Base-by-base conservation (phyloP, 257 asterid species). In the Solanum megistacrolobum region DNA sequence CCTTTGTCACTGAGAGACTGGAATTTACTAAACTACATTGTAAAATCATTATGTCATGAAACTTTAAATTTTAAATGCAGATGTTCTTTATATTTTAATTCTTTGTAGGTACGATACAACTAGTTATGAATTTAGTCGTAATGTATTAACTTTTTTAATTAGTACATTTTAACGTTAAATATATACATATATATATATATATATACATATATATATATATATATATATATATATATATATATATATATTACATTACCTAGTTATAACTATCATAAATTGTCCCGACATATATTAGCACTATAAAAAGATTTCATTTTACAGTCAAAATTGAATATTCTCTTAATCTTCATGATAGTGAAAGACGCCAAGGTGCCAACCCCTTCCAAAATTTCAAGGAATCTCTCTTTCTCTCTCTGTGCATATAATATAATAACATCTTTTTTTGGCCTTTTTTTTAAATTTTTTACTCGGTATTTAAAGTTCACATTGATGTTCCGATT, bases 401-500 rank as follows among this genome's bases (percentile, higher is more conserved):
- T 55, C 9, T 52, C 23, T 73, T 1, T 69, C 5, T 31, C 23
- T 73, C 29, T 29, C 5, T 31, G 0, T 14, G 3, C 5, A 20
- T 58, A 21, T 60, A 60, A 58, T 66, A 4, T 43, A 43, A 43
- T 43, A 43, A 43, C 52, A 12, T 43, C 4, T 41, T 12, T 43
- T 43, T 43, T 41, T 39, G 3, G 36, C 36, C 8, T 36, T 34
- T 34, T 34, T 8, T 41, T 41, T 10, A 11, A 11, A 39, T 39
- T 41, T 41, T 41, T 41, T 2, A 12, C 52, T 43, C 2, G 6
- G 5, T 43, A 43, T 43, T 43, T 43, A 0, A 1, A 43, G 52
- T 43, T 43, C 2, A 43, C 0, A 4, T 1, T 12, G 18, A 5
- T 43, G 2, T 0, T 0, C 18, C 18, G 6, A 12, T 43, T 43